Percentiles rank a stretch among this genome's conserved stretches.
Evolutionary conservation across 306 rosid genomes (phyloP).

Genomic region (Amphicarpaea edgeworthii): DNA sequence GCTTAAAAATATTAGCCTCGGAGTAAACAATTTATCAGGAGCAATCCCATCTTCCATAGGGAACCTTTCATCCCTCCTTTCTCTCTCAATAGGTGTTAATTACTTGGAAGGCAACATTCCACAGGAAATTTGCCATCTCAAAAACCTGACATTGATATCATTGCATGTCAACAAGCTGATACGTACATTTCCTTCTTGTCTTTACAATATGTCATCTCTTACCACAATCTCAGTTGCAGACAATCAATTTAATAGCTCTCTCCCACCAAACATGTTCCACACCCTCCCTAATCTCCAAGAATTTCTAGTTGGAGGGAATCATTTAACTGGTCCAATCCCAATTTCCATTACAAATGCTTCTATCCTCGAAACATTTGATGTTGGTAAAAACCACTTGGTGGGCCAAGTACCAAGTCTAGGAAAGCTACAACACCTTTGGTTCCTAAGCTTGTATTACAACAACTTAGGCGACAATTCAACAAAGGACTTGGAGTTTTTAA

Average conservation of each 20-base stretch:
- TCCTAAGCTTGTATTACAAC: neutral
- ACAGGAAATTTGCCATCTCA: slow-evolving; percentile 31
- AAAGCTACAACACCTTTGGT: neutral
- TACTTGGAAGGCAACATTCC: slow-evolving; percentile 48
- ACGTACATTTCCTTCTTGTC: slow-evolving; percentile 46
- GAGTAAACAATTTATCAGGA: slow-evolving; percentile 42
- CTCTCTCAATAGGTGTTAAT: slow-evolving; percentile 31
- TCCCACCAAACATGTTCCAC: slow-evolving; percentile 50
- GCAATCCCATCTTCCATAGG: slow-evolving; percentile 48
- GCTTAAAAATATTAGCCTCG: neutral
- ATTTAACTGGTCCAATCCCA: slow-evolving; percentile 52
- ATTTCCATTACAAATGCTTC: slow-evolving; percentile 51
- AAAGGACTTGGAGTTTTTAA: slow-evolving; percentile 44
- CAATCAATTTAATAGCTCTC: slow-evolving; percentile 46
- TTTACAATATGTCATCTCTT: slow-evolving; percentile 56
- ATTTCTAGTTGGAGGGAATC: neutral
- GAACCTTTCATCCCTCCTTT: slow-evolving; percentile 48
- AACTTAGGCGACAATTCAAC: slow-evolving; percentile 42
- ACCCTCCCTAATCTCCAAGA: slow-evolving; percentile 47
- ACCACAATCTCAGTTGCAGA: accelerated
- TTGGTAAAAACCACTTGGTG: neutral
- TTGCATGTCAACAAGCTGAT: slow-evolving; percentile 22
- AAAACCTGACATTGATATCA: neutral
- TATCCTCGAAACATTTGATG: neutral
- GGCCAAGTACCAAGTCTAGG: slow-evolving; percentile 45